Percentiles rank a stretch among this genome's conserved stretches.
phyloP scores from a whole-genome alignment of 148 eudicot species.

The Rhododendron ovatum region DNA sequence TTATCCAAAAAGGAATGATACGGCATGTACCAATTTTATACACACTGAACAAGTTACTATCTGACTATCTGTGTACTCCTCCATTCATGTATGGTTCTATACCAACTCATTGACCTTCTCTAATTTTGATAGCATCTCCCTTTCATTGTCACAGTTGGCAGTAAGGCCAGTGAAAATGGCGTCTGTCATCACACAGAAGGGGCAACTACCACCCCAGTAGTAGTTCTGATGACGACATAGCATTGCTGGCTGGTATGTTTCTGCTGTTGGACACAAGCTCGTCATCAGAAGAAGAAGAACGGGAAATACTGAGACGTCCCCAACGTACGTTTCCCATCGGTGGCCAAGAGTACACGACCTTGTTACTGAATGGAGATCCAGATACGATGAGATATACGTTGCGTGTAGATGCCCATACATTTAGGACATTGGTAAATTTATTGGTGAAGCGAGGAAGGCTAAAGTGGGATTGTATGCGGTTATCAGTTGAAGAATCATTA shows the following conservation, averaged over 20 bases:
- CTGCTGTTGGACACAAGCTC: not conserved
- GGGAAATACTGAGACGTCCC: not conserved
- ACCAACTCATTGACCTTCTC: not conserved
- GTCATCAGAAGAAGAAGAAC: not conserved
- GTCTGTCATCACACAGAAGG: no score
- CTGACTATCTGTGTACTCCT: not conserved
- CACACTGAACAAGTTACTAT: not conserved
- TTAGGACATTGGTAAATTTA: not conserved
- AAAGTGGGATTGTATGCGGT: not conserved
- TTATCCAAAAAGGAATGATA: no score
- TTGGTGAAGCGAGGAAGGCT: not conserved
- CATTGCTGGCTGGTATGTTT: no score
- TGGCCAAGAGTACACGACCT: not conserved
- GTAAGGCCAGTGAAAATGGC: no score
- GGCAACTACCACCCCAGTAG: no score
- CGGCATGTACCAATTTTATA: not conserved
- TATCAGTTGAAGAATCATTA: not conserved
- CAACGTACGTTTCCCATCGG: not conserved
- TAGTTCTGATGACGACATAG: no score
- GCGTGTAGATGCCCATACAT: not conserved
- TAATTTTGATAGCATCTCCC: not conserved
- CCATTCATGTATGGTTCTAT: not conserved
- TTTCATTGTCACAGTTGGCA: not conserved
- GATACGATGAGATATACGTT: not conserved
- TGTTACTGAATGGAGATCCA: not conserved